Evolutionary conservation across 805 yeast genomes (phyloP), one percentile per base, ranked within the genome.

Genomic region (Yarrowia porcina): DNA sequence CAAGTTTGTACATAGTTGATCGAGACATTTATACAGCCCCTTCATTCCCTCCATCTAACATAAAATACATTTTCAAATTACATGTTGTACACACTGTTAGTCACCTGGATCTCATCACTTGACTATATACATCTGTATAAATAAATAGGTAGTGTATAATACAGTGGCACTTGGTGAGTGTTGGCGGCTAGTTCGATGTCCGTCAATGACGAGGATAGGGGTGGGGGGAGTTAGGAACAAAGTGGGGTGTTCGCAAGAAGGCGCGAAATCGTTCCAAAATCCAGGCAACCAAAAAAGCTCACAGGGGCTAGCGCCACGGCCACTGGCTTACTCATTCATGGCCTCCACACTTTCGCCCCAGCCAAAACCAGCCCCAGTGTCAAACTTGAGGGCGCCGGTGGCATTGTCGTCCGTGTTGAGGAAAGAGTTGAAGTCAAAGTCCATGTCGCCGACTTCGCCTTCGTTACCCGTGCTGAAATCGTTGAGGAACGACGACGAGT

Each of bases 381-480:
- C 67, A 49, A 65, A 65, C 20, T 47, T 44, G 30, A 65, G 47
- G 13, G 63, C 56, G 20, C 54, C 57, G 4, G 63, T 68, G 59
- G 45, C 65, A 66, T 47, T 76, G 56, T 70, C 74, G 63, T 76
- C 80, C 10, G 80, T 77, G 52, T 75, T 78, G 62, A 80, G 67
- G 61, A 80, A 75, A 4, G 78, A 74, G 65, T 79, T 80, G 66
- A 79, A 74, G 66, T 78, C 82, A 70, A 80, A 79, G 59, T 75
- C 76, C 49, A 69, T 66, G 30, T 69, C 72, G 11, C 65, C 69
- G 36, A 65, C 57, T 20, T 67, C 70, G 21, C 68, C 75, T 56
- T 73, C 76, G 38, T 71, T 74, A 27, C 71, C 61, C 9, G 69
- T 65, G 25, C 65, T 44, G 63, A 69, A 69, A 28, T 69, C 72